Evolutionary conservation across 306 rosid genomes (phyloP), one percentile per base, ranked within the genome.

Genomic region (Arachis hypogaea): DNA sequence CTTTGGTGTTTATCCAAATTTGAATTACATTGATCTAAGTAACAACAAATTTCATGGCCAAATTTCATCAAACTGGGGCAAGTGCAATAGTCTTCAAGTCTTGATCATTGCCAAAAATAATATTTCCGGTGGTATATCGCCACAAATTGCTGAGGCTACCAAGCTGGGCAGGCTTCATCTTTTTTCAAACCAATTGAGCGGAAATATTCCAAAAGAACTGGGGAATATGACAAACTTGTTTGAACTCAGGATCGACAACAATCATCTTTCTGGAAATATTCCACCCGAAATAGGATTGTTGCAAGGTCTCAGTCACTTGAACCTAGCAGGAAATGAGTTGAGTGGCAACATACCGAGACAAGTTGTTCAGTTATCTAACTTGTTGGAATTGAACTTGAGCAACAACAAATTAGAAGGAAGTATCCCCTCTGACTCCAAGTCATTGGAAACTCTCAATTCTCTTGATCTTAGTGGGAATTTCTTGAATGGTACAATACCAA

Each of bases 391-490:
- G 75, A 73, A 60, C 22, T 66, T 79, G 70, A 79, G 82, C 14
- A 28, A 7, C 11, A 79, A 79, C 8, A 50, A 51, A 29, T 9
- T 73, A 14, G 12, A 66, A 6, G 78, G 63, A 36, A 50, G 44
- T 3, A 59, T 79, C 61, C 78, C 82, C 6, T 4, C 11, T 0
- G 18, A 29, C 60, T n/a, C 51, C 51, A 6, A 61, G 6, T 40
- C 43, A 42, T 45, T 52, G 9, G 11, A 58, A 0, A 4, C 45
- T 62, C 81, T 86, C n/a, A n/a, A 70, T 51, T n/a, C n/a, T 22
- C 80, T 85, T 56, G 87, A 85, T 77, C 83, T 82, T 5, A 77
- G 87, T 28, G 47, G 75, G 1, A 85, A 82, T 46, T 11, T 33
- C 1, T 66, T 82, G 55, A 69, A 2, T 38, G 70, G 77, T n/a